phyloP scores from a whole-genome alignment of 257 asterid species.

The Coffea canephora region DNA sequence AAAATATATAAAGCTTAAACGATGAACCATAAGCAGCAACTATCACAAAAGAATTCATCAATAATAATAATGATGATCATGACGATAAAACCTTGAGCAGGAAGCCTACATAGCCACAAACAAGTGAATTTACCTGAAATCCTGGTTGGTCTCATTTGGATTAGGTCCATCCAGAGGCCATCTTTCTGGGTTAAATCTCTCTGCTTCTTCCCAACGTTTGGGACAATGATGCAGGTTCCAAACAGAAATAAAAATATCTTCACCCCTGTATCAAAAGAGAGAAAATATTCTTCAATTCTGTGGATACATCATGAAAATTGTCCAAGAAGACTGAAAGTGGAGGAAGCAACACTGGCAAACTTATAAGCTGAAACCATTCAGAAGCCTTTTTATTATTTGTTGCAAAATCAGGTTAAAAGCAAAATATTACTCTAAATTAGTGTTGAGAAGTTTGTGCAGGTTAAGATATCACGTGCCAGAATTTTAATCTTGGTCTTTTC shows the following conservation, averaged over 20 bases:
- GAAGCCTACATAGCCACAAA: neutral
- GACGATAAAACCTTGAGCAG: no score
- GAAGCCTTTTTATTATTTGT: neutral
- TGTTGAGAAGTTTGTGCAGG: neutral
- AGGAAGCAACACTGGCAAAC: neutral
- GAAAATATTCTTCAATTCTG: neutral
- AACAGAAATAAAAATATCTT: conserved; percentile 89
- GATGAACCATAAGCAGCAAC: conserved; percentile 14
- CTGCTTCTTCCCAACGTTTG: conserved; percentile 79
- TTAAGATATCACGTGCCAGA: no score
- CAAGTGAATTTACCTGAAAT: conserved; percentile 56
- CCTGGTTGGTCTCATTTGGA: conserved; percentile 95
- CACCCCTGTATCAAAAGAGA: conserved; percentile 50
- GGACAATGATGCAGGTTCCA: conserved; percentile 97
- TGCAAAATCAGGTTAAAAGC: neutral
- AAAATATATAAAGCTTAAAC: neutral
- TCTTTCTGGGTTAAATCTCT: conserved; percentile 87
- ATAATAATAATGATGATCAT: no score
- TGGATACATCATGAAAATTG: neutral
- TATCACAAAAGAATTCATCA: no score
- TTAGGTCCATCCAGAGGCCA: conserved; percentile 97
- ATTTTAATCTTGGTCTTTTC: no score
- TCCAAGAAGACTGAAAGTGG: neutral
- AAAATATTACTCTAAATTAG: neutral
- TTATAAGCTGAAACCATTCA: neutral